Conservation (phyloP, 140 eudicot species). For the Ambrosia hybrid region DNA sequence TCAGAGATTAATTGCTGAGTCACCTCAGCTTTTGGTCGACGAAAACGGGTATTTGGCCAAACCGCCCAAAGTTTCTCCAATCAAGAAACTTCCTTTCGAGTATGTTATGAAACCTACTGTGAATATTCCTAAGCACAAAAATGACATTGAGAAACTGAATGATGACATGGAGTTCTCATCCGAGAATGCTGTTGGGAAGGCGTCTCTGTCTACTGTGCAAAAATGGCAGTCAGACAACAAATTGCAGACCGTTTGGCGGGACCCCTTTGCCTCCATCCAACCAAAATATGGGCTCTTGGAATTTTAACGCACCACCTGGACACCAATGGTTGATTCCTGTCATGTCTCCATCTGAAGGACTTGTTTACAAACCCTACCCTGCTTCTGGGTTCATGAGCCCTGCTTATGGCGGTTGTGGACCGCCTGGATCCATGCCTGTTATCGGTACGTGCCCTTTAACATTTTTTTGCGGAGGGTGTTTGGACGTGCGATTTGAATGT, state of each 20-base stretch:
- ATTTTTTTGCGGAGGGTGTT: neutral
- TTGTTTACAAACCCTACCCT: constrained; percentile 87
- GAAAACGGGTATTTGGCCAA: constrained; percentile 46
- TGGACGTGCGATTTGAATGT: neutral
- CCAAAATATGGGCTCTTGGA: constrained; percentile 50
- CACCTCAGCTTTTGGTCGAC: constrained; percentile 73
- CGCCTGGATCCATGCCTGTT: constrained; percentile 52
- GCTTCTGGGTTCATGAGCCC: constrained; percentile 61
- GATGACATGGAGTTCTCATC: constrained; percentile 68
- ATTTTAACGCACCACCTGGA: constrained; percentile 53
- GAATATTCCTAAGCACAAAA: constrained; percentile 33
- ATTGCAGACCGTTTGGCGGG: constrained; percentile 37
- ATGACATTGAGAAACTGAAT: constrained; percentile 40
- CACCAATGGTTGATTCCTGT: constrained; percentile 95
- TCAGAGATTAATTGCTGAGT: constrained; percentile 75
- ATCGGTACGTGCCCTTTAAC: constrained; percentile 24
- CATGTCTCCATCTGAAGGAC: constrained; percentile 95
- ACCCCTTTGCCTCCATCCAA: constrained; percentile 41
- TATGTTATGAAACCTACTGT: constrained; percentile 42
- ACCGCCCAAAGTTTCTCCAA: constrained; percentile 51
- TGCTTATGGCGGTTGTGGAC: constrained; percentile 55
- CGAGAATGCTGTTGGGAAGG: constrained; percentile 64
- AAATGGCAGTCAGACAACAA: constrained; percentile 49
- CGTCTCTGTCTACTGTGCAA: constrained; percentile 54
- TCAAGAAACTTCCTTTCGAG: constrained; percentile 52